These are phyloP conservation scores for Anastatica hierochuntica DNA, from an alignment of 345 rosid species.

Conservation along the genomic window DNA sequence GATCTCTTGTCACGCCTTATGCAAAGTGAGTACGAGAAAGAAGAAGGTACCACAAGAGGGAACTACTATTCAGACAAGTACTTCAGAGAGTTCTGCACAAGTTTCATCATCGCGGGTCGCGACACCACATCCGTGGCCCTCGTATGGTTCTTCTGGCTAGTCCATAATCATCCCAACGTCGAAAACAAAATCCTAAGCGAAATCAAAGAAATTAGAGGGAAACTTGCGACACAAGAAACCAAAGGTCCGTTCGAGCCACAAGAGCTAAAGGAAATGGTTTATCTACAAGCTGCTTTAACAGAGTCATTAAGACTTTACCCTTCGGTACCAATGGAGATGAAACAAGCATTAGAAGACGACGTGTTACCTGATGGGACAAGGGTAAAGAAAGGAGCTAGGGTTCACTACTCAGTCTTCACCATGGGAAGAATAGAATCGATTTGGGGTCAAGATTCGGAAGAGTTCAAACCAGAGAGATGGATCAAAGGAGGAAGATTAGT, in stretches of 20 bases:
- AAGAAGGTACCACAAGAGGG: constrained; percentile 7
- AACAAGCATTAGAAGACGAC: constrained; percentile 54
- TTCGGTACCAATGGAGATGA: constrained; percentile 60
- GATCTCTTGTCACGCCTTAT: constrained; percentile 61
- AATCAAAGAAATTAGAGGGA: constrained; percentile 22
- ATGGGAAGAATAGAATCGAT: constrained; percentile 50
- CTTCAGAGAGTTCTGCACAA: constrained; percentile 55
- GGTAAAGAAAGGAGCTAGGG: constrained; percentile 44
- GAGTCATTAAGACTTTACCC: constrained; percentile 73
- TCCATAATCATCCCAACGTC: constrained; percentile 35
- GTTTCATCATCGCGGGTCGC: constrained; percentile 67
- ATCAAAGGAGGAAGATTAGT: constrained; percentile 38
- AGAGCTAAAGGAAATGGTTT: constrained; percentile 50
- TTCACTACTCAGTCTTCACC: constrained; percentile 38
- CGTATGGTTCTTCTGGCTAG: constrained; percentile 73
- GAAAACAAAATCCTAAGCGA: constrained; percentile 45
- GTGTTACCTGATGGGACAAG: constrained; percentile 45
- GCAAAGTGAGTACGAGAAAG: constrained; percentile 29
- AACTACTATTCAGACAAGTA: constrained; percentile 31
- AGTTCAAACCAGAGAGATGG: constrained; percentile 78
- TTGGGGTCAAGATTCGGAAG: constrained; percentile 61
- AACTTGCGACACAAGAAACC: neutral
- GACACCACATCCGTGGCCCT: constrained; percentile 78
- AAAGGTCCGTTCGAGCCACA: constrained; percentile 21
- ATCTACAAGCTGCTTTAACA: constrained; percentile 63